These are phyloP conservation scores for Chytridiales sp. DNA, from an alignment of 371 early-diverging fungal genomes.

Conservation along the genomic window DNA sequence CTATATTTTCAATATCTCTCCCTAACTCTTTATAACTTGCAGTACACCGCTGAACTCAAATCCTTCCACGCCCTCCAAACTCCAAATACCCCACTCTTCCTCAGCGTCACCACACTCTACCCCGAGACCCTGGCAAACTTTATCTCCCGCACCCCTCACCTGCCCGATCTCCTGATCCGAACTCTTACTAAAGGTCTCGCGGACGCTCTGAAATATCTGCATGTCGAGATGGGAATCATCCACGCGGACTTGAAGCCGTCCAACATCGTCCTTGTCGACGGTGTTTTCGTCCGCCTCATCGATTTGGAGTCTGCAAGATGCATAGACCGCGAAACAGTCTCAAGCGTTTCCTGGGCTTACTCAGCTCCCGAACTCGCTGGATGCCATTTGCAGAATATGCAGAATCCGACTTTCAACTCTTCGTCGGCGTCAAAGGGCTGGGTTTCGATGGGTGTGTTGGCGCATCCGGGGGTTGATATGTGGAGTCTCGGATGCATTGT, in stretches of 20 bases:
- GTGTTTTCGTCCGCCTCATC: conserved; percentile 10
- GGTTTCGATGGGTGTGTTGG: not conserved
- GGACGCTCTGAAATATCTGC: too few relatives aligned
- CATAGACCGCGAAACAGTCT: conserved; percentile 3
- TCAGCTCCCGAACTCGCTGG: conserved; percentile 13
- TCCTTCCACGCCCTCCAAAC: not conserved
- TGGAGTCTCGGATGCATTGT: conserved; percentile 14
- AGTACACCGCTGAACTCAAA: not conserved
- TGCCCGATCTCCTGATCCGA: conserved; percentile 5
- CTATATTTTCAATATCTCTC: not conserved
- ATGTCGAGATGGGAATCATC: too few relatives aligned
- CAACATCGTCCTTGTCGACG: conserved; percentile 15
- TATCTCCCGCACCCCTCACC: not conserved
- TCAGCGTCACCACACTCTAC: not conserved
- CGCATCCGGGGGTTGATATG: conserved; percentile 9
- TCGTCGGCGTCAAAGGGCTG: not conserved
- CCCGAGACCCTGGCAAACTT: conserved; percentile 4
- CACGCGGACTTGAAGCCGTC: conserved; percentile 20
- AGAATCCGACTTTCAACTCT: not conserved
- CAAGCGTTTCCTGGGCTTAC: conserved; percentile 10
- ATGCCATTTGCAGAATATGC: not conserved
- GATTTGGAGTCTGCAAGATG: conserved; percentile 15
- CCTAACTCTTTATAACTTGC: not conserved
- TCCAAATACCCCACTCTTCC: not conserved
- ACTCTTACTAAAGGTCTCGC: conserved; percentile 2